A percentile compares a stretch with the other conserved stretches of the same genome.
These are phyloP conservation scores for Telfairia occidentalis DNA, from an alignment of 331 rosid species.

Conservation along the genomic window DNA sequence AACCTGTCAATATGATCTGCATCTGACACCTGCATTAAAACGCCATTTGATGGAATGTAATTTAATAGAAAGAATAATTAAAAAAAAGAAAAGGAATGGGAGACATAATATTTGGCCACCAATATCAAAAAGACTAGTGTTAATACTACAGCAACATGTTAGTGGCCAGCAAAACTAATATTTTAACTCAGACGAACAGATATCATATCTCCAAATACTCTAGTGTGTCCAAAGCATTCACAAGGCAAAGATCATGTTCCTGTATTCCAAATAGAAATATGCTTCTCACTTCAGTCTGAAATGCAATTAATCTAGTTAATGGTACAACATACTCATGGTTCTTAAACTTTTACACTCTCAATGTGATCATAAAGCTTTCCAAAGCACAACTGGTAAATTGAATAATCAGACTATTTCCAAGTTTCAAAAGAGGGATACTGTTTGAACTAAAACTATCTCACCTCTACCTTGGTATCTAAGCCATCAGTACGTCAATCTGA, in stretches of 20 bases:
- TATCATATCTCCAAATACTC: background rate
- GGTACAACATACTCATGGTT: background rate
- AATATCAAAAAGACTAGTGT: background rate
- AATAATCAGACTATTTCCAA: background rate
- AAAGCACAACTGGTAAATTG: background rate
- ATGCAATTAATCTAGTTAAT: background rate
- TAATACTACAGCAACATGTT: background rate
- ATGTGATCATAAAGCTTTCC: background rate
- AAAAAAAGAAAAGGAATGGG: background rate
- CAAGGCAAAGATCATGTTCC: background rate
- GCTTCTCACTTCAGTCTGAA: background rate
- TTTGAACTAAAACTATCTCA: background rate
- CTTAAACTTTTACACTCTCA: background rate
- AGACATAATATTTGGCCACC: background rate
- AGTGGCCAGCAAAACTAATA: background rate
- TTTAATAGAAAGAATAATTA: background rate
- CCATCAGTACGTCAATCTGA: background rate
- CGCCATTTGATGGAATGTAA: background rate
- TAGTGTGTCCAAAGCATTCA: background rate
- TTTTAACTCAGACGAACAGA: background rate
- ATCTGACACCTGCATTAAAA: slow-evolving; percentile 61
- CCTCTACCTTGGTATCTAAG: background rate
- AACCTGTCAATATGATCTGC: slow-evolving; percentile 80
- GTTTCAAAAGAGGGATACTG: background rate
- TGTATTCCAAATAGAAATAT: background rate